Evolutionary conservation across 2,329 filamentous ascomycete genomes (phyloP), one percentile per base, ranked within the genome.

Genomic region (Epichloe glyceriae): DNA sequence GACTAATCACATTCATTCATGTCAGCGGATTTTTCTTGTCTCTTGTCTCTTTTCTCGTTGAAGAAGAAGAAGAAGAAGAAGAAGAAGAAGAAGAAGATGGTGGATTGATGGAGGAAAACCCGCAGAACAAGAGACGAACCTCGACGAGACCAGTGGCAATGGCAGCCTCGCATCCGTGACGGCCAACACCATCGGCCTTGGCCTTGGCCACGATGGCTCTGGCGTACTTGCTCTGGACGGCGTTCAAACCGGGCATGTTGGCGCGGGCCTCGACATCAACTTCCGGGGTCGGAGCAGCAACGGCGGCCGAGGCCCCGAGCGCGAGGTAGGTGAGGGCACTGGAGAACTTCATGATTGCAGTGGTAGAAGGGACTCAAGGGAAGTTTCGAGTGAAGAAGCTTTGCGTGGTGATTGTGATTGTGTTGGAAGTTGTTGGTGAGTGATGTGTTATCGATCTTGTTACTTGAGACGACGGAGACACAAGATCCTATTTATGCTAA

Each of bases 61-160:
- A 37, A 37, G 15, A 37, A 15, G 15, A 15, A 37, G 5, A 37
- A 8, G 35, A 37, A 15, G 35, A 12, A 37, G 7, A 26, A 26
- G 22, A 1, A 26, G 22, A 26, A 26, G 7, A 26, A 7, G 22
- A n/a, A n/a, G n/a, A n/a, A n/a, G n/a, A n/a, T n/a, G 33, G 12
- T 5, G 35, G 3, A 6, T 12, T 37, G 3, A 15, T 7, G 6
- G 35, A 14, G 10, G 10, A 3, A n/a, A n/a, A 15, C 11, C 12
- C 12, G 15, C 12, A n/a, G 15, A 37, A 37, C 22, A 7, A n/a
- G 35, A 38, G 12, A 50, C 47, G 14, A 35, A 58, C 57, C 56
- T 60, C 57, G 37, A 54, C 53, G 30, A 60, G 54, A 46, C 47
- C 56, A 5, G 57, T 57, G 15, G 56, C 53, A 33, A 60, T 57